Evolutionary conservation across 352 stramenopile species (phyloP).

Genomic region (Aphanomyces invadans): DNA sequence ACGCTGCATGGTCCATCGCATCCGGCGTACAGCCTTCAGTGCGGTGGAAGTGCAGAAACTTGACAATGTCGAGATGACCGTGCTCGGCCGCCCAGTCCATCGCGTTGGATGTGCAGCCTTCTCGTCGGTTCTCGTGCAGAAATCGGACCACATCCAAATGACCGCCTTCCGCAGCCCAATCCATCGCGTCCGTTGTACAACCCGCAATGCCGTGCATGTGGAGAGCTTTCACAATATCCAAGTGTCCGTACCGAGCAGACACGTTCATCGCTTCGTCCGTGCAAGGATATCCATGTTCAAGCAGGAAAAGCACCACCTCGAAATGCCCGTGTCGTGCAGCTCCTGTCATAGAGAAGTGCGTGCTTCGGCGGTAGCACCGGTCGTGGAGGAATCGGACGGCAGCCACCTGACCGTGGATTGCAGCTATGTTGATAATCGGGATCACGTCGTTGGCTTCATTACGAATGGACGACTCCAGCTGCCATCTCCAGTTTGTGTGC

Average conservation of each 20-base stretch:
- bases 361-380: background rate
- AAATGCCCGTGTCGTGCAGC: conserved; percentile 8
- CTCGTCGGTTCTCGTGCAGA: conserved; percentile 33
- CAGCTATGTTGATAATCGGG: conserved; percentile 9
- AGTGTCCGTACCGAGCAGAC: conserved; percentile 30
- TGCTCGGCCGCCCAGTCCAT: conserved; percentile 39
- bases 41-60: conserved; percentile 37
- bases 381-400: conserved; percentile 10
- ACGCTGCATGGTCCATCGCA: conserved; percentile 41
- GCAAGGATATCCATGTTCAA: background rate
- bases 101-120: conserved; percentile 34
- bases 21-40: conserved; percentile 33
- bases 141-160: conserved; percentile 41
- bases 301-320: conserved; percentile 1
- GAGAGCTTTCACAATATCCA: conserved; percentile 43
- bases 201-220: conserved; percentile 34
- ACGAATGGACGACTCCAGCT: background rate
- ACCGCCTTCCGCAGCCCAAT: conserved; percentile 44
- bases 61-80: conserved; percentile 30
- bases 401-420: background rate
- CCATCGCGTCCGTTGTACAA: conserved; percentile 40
- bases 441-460: conserved; percentile 3
- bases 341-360: conserved; percentile 3
- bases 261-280: conserved; percentile 32
- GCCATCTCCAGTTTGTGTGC: background rate